These are phyloP conservation scores for Fraxinus albicans DNA, from an alignment of 305 asterid genomes.

Conservation along the genomic window DNA sequence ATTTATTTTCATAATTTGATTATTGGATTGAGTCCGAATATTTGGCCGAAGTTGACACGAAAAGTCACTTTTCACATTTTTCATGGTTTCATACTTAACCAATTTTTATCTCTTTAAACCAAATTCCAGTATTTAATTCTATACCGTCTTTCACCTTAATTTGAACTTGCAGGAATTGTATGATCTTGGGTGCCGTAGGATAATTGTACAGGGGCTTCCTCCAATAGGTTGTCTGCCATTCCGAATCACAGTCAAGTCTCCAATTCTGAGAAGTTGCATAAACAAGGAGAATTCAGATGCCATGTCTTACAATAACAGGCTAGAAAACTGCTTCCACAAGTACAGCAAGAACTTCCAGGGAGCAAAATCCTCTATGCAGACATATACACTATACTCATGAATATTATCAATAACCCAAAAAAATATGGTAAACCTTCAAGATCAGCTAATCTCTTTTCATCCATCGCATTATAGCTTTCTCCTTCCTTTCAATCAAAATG, in stretches of 20 bases:
- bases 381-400: constrained; percentile 43
- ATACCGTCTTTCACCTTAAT: neutral
- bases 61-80: neutral
- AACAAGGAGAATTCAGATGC: constrained; percentile 48
- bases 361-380: constrained; percentile 57
- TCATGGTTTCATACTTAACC: too few species aligned
- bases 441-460: neutral
- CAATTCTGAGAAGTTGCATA: constrained; percentile 41
- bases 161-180: constrained; percentile 43
- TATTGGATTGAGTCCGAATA: too few species aligned
- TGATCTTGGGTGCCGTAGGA: constrained; percentile 51
- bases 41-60: too few species aligned
- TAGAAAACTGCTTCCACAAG: constrained; percentile 38
- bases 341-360: constrained; percentile 41
- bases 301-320: constrained; percentile 47
- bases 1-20: too few species aligned
- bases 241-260: constrained; percentile 42
- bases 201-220: constrained; percentile 62
- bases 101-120: too few species aligned
- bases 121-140: neutral
- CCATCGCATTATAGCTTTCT: neutral
- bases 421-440: constrained; percentile 43
- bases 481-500: neutral
- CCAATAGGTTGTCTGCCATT: constrained; percentile 76
- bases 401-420: constrained; percentile 51